phyloP scores from a whole-genome alignment of 306 rosid genomes.

The Lotus japonicus region DNA sequence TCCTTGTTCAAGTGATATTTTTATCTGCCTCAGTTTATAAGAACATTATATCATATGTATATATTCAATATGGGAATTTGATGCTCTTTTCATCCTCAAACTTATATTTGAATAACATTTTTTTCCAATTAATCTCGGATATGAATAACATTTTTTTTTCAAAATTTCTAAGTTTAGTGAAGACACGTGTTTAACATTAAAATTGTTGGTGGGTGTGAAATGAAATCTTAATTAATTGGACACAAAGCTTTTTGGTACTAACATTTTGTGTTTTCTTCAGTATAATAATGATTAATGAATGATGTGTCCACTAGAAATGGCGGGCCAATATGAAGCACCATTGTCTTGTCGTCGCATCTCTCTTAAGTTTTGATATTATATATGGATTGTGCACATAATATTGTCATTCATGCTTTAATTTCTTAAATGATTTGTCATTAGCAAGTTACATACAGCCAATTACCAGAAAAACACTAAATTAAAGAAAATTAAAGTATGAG shows the following conservation, averaged over 20 bases:
- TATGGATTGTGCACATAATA: background rate
- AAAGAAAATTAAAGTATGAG: background rate
- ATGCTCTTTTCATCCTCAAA: background rate
- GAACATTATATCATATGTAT: background rate
- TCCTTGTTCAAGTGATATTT: background rate
- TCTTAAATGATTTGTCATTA: background rate
- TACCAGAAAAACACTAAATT: background rate
- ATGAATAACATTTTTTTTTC: no score
- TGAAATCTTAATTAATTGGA: background rate
- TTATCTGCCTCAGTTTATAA: background rate
- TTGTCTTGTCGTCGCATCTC: slow-evolving; percentile 21
- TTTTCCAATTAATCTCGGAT: no score
- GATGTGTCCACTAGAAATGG: slow-evolving; percentile 27
- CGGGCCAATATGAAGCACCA: slow-evolving; percentile 14
- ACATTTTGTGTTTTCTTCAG: background rate
- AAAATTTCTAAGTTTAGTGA: background rate
- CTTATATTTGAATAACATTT: no score
- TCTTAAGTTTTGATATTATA: background rate
- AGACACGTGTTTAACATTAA: background rate
- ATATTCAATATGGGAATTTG: background rate
- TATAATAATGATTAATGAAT: background rate
- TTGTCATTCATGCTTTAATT: background rate
- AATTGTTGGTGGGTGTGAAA: slow-evolving; percentile 4
- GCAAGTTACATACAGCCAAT: background rate
- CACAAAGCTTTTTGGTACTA: background rate